Evolutionary conservation across 768 basidiomycete species (phyloP).

Genomic region (Phaffia tasmanica): DNA sequence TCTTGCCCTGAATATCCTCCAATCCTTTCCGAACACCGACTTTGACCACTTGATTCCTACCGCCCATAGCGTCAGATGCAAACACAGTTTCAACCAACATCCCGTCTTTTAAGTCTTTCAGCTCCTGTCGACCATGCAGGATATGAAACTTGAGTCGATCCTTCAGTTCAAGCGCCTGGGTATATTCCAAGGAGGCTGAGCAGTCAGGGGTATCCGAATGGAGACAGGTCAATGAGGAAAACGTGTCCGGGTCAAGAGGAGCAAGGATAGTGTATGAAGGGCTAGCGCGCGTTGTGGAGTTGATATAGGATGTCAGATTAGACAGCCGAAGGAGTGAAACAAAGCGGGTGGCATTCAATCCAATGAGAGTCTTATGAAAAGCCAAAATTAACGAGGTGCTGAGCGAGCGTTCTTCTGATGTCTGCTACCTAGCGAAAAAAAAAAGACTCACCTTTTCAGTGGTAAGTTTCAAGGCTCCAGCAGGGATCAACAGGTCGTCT

Average conservation of each 20-base stretch:
- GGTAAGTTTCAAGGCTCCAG: constrained; percentile 63
- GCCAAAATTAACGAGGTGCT: neutral
- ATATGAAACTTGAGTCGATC: constrained; percentile 79
- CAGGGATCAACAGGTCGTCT: constrained; percentile 66
- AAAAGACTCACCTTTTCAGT: constrained; percentile 64
- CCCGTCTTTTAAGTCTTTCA: constrained; percentile 58
- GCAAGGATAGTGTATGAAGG: constrained; percentile 76
- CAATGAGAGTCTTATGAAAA: constrained; percentile 47
- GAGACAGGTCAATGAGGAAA: neutral
- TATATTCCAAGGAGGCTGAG: constrained; percentile 53
- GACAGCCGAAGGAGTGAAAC: constrained; percentile 79
- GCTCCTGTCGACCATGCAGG: constrained; percentile 64
- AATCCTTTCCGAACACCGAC: constrained; percentile 40
- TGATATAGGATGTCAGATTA: constrained; percentile 47
- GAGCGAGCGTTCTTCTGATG: too few species aligned
- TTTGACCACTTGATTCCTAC: constrained; percentile 41
- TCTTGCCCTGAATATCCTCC: constrained; percentile 24
- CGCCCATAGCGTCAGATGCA: constrained; percentile 35
- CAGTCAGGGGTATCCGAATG: neutral
- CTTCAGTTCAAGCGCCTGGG: constrained; percentile 51
- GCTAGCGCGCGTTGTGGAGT: constrained; percentile 31
- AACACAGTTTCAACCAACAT: constrained; percentile 71
- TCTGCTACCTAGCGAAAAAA: neutral
- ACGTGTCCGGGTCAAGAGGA: constrained; percentile 56
- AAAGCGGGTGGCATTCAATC: constrained; percentile 81